A percentile compares a stretch with the other conserved stretches of the same genome.
Conservation (phyloP, 176 grass and related monocot genomes). For the Cenchrus americanus region DNA sequence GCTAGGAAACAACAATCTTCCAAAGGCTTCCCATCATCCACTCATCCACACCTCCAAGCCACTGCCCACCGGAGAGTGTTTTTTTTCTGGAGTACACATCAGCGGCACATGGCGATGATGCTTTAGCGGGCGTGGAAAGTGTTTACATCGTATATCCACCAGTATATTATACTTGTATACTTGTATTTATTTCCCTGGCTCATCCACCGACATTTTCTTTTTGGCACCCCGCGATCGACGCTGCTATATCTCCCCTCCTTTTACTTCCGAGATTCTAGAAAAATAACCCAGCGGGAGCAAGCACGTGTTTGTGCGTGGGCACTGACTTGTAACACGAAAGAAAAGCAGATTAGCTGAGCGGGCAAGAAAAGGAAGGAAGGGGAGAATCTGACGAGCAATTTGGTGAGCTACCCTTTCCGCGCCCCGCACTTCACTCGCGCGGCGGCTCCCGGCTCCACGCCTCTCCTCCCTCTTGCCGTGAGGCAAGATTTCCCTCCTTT, state of each 20-base stretch:
- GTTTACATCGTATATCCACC: neutral
- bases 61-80: slow-evolving; percentile 1
- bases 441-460: neutral
- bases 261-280: slow-evolving; percentile 56
- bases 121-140: slow-evolving; percentile 37
- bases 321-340: slow-evolving; percentile 24
- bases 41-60: neutral
- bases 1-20: slow-evolving; percentile 23
- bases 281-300: slow-evolving; percentile 5
- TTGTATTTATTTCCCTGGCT: neutral
- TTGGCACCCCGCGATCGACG: slow-evolving; percentile 38
- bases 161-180: neutral
- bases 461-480: slow-evolving; percentile 16
- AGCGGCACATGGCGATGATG: slow-evolving; percentile 40
- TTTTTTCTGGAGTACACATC: slow-evolving; percentile 19
- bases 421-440: neutral
- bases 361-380: slow-evolving; percentile 39
- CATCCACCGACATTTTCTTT: slow-evolving; percentile 47
- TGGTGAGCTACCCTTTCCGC: slow-evolving; percentile 57
- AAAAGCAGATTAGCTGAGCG: slow-evolving; percentile 12
- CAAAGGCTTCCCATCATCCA: slow-evolving; percentile 7
- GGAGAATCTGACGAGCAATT: slow-evolving; percentile 54
- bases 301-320: slow-evolving; percentile 48
- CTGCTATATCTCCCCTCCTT: neutral
- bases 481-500: slow-evolving; percentile 40